phyloP scores from a whole-genome alignment of 495 filamentous ascomycete species.

The Penicillium arizonense region DNA sequence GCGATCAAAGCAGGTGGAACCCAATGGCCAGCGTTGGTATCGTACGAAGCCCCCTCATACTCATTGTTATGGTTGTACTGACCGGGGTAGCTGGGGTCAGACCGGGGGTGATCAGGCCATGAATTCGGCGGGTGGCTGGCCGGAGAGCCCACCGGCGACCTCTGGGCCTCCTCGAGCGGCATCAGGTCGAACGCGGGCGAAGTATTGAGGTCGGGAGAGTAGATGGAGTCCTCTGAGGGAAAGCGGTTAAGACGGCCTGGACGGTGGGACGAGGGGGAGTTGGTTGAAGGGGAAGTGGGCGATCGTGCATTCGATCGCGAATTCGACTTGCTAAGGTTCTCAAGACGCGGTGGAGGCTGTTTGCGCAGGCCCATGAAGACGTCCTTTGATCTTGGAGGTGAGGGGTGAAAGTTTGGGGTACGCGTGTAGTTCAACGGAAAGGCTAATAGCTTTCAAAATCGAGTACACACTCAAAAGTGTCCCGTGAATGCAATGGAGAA shows the following conservation, averaged over 20 bases:
- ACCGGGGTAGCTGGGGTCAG: constrained; percentile 18
- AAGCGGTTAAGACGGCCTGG: constrained; percentile 30
- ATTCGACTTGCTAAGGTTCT: constrained; percentile 36
- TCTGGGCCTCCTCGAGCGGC: constrained; percentile 44
- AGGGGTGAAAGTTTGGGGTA: not conserved
- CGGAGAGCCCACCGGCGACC: constrained; percentile 37
- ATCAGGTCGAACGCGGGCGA: constrained; percentile 45
- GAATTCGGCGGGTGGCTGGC: constrained; percentile 28
- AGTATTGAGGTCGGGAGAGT: constrained; percentile 43
- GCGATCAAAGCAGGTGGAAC: constrained; percentile 27
- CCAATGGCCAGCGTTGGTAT: constrained; percentile 11
- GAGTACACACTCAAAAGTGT: not conserved
- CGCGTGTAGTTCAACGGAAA: not conserved
- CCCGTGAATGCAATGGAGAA: not conserved
- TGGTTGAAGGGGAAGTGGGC: constrained; percentile 27
- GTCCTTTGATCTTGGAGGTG: not conserved
- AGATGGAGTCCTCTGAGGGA: constrained; percentile 38
- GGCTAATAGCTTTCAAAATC: not conserved
- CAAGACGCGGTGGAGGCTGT: constrained; percentile 42
- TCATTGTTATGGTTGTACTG: constrained; percentile 2
- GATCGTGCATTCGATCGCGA: constrained; percentile 27
- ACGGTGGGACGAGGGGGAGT: constrained; percentile 30
- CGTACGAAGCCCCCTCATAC: constrained; percentile 3
- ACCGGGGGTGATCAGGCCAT: constrained; percentile 33
- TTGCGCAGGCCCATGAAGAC: constrained; percentile 50